phyloP scores from a whole-genome alignment of 1,284 basidiomycete genomes.

The Cryptococcus sp. region DNA sequence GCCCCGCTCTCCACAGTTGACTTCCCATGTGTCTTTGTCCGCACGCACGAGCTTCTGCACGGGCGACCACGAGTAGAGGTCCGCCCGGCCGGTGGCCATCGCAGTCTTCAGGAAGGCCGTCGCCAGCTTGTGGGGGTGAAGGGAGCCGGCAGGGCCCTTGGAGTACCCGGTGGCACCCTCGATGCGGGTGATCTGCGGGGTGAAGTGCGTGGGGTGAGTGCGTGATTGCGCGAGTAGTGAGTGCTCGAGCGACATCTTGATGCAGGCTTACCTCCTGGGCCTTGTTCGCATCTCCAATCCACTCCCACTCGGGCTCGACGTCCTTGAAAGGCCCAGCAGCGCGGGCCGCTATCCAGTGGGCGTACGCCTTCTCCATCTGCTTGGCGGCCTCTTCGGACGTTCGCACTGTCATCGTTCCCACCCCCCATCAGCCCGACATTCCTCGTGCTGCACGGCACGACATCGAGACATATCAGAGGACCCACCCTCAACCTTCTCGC shows the following conservation, averaged over 20 bases:
- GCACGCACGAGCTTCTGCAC: slow-evolving; percentile 6
- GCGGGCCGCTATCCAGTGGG: slow-evolving; percentile 11
- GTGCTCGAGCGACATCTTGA: background rate
- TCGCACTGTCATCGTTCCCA: background rate
- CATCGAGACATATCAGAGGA: background rate
- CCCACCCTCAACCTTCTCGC: slow-evolving; percentile 28
- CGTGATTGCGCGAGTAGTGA: background rate
- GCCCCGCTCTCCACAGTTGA: slow-evolving; percentile 26
- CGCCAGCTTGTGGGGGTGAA: slow-evolving; percentile 38
- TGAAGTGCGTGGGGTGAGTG: background rate
- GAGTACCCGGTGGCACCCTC: slow-evolving; percentile 13
- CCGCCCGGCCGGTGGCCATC: slow-evolving; percentile 10
- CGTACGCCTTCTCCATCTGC: slow-evolving; percentile 2
- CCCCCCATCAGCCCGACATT: too few species aligned
- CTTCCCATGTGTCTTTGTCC: slow-evolving; percentile 10
- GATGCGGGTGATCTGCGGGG: slow-evolving; percentile 10
- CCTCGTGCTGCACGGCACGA: too few species aligned
- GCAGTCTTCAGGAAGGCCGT: slow-evolving; percentile 23
- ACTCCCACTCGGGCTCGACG: slow-evolving; percentile 20
- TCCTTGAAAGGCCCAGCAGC: slow-evolving; percentile 7
- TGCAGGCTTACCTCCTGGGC: slow-evolving; percentile 24
- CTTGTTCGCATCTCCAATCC: slow-evolving; percentile 27
- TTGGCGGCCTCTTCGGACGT: background rate
- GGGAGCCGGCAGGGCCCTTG: slow-evolving; percentile 23
- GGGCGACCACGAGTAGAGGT: slow-evolving; percentile 23